Percentiles rank a stretch among this genome's conserved stretches.
Conservation (phyloP, 345 rosid genomes). For the Erucastrum elatum region DNA sequence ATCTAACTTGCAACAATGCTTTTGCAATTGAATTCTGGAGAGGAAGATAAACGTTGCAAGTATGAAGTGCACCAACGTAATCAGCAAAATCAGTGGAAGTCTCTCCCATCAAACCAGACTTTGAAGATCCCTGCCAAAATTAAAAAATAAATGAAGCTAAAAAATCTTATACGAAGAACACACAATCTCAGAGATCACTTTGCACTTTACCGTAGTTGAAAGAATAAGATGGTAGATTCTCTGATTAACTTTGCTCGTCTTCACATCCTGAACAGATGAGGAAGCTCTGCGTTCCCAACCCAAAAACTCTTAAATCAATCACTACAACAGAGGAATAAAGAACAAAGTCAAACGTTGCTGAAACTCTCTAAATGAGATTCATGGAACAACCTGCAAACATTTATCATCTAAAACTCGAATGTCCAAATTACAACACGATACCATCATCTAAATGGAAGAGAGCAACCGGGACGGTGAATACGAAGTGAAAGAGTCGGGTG, state of each 20-base stretch:
- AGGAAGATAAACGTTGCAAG: conserved; percentile 73
- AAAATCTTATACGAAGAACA: no score
- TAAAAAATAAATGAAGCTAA: not conserved
- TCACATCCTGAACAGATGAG: conserved; percentile 45
- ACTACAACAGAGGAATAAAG: no score
- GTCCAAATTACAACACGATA: no score
- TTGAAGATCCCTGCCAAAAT: conserved; percentile 65
- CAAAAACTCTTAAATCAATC: no score
- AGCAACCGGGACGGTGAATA: no score
- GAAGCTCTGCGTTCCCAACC: no score
- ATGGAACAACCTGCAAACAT: no score
- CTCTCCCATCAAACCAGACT: conserved; percentile 75
- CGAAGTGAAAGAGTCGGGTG: not conserved
- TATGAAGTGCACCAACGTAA: conserved; percentile 55
- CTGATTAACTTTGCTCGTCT: conserved; percentile 59
- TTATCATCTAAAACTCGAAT: no score
- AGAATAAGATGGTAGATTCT: conserved; percentile 72
- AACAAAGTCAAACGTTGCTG: no score
- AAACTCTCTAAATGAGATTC: no score
- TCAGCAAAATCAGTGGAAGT: conserved; percentile 82
- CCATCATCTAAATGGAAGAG: no score
- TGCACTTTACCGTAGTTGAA: conserved; percentile 55
- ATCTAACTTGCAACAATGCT: conserved; percentile 83
- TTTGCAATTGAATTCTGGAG: conserved; percentile 82
- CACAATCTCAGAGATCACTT: no score